phyloP scores from a whole-genome alignment of 352 stramenopile species.

The Pythium pyrilobum region DNA sequence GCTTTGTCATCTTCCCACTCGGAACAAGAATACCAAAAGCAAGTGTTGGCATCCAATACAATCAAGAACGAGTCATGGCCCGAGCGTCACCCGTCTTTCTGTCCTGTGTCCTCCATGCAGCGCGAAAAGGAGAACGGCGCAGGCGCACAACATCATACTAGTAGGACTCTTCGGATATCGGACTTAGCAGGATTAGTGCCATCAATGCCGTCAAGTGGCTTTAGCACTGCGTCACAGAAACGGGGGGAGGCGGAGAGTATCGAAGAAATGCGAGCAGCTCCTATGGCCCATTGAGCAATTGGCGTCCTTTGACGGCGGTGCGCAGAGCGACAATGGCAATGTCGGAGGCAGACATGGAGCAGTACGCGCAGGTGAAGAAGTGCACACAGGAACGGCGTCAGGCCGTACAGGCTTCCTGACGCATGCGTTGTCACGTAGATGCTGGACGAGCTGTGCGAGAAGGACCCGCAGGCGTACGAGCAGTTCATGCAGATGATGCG shows the following conservation, averaged over 20 bases:
- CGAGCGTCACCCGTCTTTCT: too few relatives aligned
- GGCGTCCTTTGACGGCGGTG: slow-evolving; percentile 10
- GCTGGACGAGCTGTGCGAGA: slow-evolving; percentile 66
- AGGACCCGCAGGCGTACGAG: slow-evolving; percentile 60
- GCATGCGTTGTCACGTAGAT: slow-evolving; percentile 44
- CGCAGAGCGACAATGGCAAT: slow-evolving; percentile 22
- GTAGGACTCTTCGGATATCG: too few relatives aligned
- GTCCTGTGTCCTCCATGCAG: too few relatives aligned
- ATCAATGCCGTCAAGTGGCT: too few relatives aligned
- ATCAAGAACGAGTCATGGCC: slow-evolving; percentile 35
- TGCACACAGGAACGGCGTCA: neutral
- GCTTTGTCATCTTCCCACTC: slow-evolving; percentile 1
- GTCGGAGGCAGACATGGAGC: slow-evolving; percentile 57
- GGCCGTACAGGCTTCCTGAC: too few relatives aligned
- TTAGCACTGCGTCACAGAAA: too few relatives aligned
- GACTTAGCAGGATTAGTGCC: too few relatives aligned
- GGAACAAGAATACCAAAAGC: slow-evolving; percentile 23
- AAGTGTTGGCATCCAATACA: slow-evolving; percentile 43
- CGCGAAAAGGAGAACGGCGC: too few relatives aligned
- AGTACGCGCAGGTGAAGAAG: slow-evolving; percentile 62
- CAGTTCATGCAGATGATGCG: slow-evolving; percentile 63
- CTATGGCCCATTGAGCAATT: neutral
- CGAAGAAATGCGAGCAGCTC: too few relatives aligned
- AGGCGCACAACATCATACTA: too few relatives aligned
- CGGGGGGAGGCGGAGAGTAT: too few relatives aligned